Percentiles rank a stretch among this genome's conserved stretches.
phyloP scores from a whole-genome alignment of 2,329 filamentous ascomycete species.

The Xylariaceae sp. region DNA sequence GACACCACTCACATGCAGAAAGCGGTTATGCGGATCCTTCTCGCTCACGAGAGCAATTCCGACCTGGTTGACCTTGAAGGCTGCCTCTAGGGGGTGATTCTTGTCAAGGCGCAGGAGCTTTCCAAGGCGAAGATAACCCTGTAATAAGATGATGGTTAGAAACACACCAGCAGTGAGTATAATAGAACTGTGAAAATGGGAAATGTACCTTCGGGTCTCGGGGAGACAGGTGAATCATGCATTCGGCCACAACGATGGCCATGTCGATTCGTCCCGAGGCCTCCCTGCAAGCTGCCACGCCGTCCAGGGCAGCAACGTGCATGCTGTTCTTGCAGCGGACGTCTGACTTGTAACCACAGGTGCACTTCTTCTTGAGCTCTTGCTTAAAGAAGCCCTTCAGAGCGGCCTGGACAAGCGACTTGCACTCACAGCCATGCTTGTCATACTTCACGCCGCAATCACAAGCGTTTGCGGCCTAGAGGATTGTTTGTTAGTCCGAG shows the following conservation, averaged over 20 bases:
- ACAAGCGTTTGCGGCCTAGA: slow-evolving; percentile 22
- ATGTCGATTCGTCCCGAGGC: slow-evolving; percentile 16
- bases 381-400: slow-evolving; percentile 17
- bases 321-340: slow-evolving; percentile 23
- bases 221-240: slow-evolving; percentile 28
- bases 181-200: too few relatives aligned
- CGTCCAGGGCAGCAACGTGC: slow-evolving; percentile 28
- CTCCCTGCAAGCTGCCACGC: slow-evolving; percentile 25
- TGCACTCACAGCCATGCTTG: slow-evolving; percentile 19
- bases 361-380: slow-evolving; percentile 24
- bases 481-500: not conserved
- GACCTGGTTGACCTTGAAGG: slow-evolving; percentile 24
- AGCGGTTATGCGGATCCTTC: slow-evolving; percentile 23
- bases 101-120: slow-evolving; percentile 25
- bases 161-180: not conserved
- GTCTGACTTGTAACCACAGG: slow-evolving; percentile 22
- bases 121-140: slow-evolving; percentile 29
- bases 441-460: slow-evolving; percentile 16
- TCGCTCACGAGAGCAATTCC: slow-evolving; percentile 26
- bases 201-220: slow-evolving; percentile 26
- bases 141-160: slow-evolving; percentile 7
- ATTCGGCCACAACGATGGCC: slow-evolving; percentile 19
- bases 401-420: slow-evolving; percentile 23
- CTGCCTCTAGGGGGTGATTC: slow-evolving; percentile 12
- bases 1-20: slow-evolving; percentile 21